Evolutionary conservation across 163 green algal genomes (phyloP), one percentile per base, ranked within the genome.

Genomic region (Scenedesmus sp.): DNA sequence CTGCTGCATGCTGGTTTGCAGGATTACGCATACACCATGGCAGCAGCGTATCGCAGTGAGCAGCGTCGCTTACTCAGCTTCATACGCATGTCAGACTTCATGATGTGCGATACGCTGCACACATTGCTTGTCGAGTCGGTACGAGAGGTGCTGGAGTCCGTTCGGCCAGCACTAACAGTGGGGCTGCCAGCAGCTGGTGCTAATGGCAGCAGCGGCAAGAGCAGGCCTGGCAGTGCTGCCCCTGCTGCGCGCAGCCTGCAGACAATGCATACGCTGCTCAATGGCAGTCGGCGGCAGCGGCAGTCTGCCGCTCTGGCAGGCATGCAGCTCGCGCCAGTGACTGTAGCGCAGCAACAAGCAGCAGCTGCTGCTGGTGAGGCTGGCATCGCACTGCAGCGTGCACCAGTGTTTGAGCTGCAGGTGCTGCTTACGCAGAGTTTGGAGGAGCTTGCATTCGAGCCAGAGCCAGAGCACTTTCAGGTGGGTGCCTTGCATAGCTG

Each of bases 51-150:
- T n/a, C 95, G 97, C 88, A 96, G 89, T 70, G 96, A 98, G 90
- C 96, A 98, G 93, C 94, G 97, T 4, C 94, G 95, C 1, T 93
- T 98, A 54, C 88, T 97, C 26, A 94, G 88, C 85, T 99, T 96
- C 94, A 95, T 99, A 13, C 94, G 95, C 83, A 95, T 98, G 91
- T 91, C 91, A 15, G 97, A 99, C 93, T 98, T 97, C 92, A 97
- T 98, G 94, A 95, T 98, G 18, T 96, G 92, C 87, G 95, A 97
- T 88, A 95, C 96, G 1, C 93, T 98, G 88, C 96, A 96, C 91
- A 95, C 92, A 5, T 76, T 98, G 46, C 93, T 98, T 83, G 55
- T 97, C 13, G 92, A 96, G 70, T 96, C 94, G 7, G 91, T 97
- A 26, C 56, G 82, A n/a, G 96, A 97, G 90, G 84, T 97, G 90